phyloP scores from a whole-genome alignment of 306 rosid genomes.

The Hylodesmum podocarpum region DNA sequence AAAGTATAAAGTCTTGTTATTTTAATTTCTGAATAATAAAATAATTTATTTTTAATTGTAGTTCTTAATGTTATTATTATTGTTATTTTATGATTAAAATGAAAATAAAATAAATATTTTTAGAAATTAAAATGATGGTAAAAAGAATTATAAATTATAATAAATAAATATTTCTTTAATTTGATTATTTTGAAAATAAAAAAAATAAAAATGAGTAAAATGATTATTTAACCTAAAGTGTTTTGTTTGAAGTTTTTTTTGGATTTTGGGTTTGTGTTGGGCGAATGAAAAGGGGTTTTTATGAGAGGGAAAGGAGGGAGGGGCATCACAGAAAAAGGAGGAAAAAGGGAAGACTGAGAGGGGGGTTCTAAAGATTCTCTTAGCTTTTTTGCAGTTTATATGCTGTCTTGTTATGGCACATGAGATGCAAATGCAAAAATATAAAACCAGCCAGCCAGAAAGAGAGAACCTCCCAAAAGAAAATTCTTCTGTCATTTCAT shows the following conservation, averaged over 20 bases:
- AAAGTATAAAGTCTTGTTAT: no score
- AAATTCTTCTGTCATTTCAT: not conserved
- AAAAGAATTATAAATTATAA: no score
- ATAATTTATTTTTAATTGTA: no score
- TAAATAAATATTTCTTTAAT: no score
- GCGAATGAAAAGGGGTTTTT: conserved; percentile 6
- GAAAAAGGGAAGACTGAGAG: conserved; percentile 10
- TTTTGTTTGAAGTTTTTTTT: not conserved
- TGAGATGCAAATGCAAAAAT: conserved; percentile 9
- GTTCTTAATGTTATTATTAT: no score
- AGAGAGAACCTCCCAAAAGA: not conserved
- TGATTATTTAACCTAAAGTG: not conserved
- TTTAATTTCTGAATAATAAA: no score
- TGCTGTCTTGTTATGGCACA: conserved; percentile 31
- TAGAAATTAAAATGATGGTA: no score
- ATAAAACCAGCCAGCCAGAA: not conserved
- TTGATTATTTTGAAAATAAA: no score
- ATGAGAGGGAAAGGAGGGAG: conserved; percentile 43
- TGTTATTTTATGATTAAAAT: no score
- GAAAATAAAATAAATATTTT: no score
- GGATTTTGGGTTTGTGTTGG: not conserved
- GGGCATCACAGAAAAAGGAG: conserved; percentile 34
- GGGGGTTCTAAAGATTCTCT: conserved; percentile 50
- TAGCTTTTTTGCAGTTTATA: conserved; percentile 41
- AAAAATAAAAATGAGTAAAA: no score